Percentiles rank a stretch among this genome's conserved stretches.
These are phyloP conservation scores for Macadamia tetraphylla DNA, from an alignment of 164 flowering plant species.

Conservation along the genomic window DNA sequence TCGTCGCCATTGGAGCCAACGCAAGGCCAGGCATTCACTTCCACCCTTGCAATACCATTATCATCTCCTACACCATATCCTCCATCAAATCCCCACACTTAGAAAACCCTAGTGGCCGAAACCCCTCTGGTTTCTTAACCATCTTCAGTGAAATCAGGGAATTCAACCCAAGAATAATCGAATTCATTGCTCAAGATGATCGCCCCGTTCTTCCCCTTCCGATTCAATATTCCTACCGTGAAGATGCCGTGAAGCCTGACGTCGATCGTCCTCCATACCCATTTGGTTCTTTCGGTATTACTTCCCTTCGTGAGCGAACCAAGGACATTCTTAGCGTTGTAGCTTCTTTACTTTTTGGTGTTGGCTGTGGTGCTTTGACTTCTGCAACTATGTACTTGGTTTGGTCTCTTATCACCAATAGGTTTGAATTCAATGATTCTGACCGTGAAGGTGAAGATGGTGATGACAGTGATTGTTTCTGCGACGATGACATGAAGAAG, in stretches of 20 bases:
- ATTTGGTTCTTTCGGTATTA: constrained; percentile 10
- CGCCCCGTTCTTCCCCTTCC: constrained; percentile 5
- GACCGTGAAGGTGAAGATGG: not conserved
- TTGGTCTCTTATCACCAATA: constrained; percentile 36
- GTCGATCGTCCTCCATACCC: not conserved
- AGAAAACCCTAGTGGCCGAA: constrained; percentile 12
- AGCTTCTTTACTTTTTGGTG: constrained; percentile 46
- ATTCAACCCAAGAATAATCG: constrained; percentile 9
- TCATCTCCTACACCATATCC: constrained; percentile 36
- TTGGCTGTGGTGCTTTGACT: constrained; percentile 49
- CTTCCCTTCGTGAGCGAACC: constrained; percentile 38
- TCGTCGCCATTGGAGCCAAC: constrained; percentile 19
- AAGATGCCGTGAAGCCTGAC: not conserved
- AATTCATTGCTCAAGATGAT: constrained; percentile 6
- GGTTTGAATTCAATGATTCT: constrained; percentile 18
- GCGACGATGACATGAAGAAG: constrained; percentile 16
- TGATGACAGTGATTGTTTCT: constrained; percentile 14
- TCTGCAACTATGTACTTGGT: constrained; percentile 44
- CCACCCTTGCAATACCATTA: constrained; percentile 44
- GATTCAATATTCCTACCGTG: not conserved
- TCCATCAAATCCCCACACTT: constrained; percentile 19
- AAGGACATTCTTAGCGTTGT: constrained; percentile 45
- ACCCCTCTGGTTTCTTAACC: constrained; percentile 14
- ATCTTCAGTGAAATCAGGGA: constrained; percentile 16
- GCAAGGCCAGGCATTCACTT: constrained; percentile 39